Conservation (phyloP, 352 stramenopile genomes). For the Detonula confervacea region DNA sequence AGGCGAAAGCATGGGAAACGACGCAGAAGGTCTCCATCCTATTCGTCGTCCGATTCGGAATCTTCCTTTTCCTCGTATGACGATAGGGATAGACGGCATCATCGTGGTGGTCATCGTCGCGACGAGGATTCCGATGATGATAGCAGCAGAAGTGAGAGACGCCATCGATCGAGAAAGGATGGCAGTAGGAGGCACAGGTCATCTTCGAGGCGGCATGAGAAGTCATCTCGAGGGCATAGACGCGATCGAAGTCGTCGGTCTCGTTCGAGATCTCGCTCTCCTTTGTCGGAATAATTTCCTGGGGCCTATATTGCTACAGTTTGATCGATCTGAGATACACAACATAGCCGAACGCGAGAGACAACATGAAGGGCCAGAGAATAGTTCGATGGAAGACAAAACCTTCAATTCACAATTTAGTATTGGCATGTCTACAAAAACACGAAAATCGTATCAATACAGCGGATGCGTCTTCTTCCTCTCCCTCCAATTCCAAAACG, state of each 20-base stretch:
- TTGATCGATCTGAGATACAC: too few species aligned
- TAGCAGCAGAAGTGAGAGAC: background rate
- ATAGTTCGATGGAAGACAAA: too few species aligned
- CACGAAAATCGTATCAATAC: slow-evolving; percentile 18
- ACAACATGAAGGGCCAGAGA: background rate
- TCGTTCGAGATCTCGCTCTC: slow-evolving; percentile 26
- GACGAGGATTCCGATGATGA: slow-evolving; percentile 23
- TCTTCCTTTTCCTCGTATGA: slow-evolving; percentile 10
- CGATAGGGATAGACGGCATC: background rate
- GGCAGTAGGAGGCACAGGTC: background rate
- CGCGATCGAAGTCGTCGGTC: slow-evolving; percentile 11
- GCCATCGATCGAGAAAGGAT: slow-evolving; percentile 6
- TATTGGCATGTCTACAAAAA: too few species aligned
- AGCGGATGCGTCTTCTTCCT: slow-evolving; percentile 35
- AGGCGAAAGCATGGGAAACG: slow-evolving; percentile 9
- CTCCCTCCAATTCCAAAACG: slow-evolving; percentile 16
- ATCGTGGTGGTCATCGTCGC: background rate
- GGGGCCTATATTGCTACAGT: too few species aligned
- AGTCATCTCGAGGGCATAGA: slow-evolving; percentile 13
- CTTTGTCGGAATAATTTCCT: slow-evolving; percentile 21
- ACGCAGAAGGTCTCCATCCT: slow-evolving; percentile 8
- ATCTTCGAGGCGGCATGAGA: slow-evolving; percentile 23
- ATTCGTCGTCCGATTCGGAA: slow-evolving; percentile 20
- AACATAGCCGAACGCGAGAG: too few species aligned
- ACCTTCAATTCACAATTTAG: too few species aligned